A percentile compares a stretch with the other conserved stretches of the same genome.
Evolutionary conservation across 2,329 filamentous ascomycete genomes (phyloP).

Genomic region (Fusarium ramigenum): DNA sequence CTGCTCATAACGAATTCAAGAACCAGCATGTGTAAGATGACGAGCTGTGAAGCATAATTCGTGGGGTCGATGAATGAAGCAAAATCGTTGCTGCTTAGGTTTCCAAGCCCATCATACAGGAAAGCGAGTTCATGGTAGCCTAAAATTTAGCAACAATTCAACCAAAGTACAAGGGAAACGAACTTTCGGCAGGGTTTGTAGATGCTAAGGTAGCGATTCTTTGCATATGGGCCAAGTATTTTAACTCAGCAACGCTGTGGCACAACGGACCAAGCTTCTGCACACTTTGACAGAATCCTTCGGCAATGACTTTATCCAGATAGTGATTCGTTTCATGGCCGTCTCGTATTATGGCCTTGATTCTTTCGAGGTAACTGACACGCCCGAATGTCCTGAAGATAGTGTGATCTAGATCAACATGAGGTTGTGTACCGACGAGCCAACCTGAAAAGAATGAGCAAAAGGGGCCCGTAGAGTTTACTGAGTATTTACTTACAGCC

Average conservation of each 20-base stretch:
- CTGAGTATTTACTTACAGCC: constrained; percentile 46
- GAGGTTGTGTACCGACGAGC: constrained; percentile 37
- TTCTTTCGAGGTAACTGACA: constrained; percentile 42
- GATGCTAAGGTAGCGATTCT: constrained; percentile 40
- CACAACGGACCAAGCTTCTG: constrained; percentile 45
- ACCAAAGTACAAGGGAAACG: neutral
- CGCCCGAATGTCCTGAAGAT: constrained; percentile 42
- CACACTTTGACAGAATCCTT: constrained; percentile 45
- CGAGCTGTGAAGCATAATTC: constrained; percentile 47
- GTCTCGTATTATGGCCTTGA: constrained; percentile 35
- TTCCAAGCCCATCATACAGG: constrained; percentile 44
- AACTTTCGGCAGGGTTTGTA: constrained; percentile 44
- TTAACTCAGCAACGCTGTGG: constrained; percentile 44
- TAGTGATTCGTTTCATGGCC: constrained; percentile 9
- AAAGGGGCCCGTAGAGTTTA: neutral
- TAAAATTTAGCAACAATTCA: constrained; percentile 15
- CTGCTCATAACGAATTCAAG: constrained; percentile 45
- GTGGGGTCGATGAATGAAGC: constrained; percentile 43
- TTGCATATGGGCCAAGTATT: constrained; percentile 46
- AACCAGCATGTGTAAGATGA: constrained; percentile 51
- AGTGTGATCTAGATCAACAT: constrained; percentile 31
- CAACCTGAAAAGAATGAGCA: constrained; percentile 32
- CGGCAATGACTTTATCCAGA: constrained; percentile 31
- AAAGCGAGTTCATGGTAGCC: constrained; percentile 41
- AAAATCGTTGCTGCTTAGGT: constrained; percentile 46